phyloP scores from a whole-genome alignment of 257 asterid genomes.

The Ophiorrhiza pumila region DNA sequence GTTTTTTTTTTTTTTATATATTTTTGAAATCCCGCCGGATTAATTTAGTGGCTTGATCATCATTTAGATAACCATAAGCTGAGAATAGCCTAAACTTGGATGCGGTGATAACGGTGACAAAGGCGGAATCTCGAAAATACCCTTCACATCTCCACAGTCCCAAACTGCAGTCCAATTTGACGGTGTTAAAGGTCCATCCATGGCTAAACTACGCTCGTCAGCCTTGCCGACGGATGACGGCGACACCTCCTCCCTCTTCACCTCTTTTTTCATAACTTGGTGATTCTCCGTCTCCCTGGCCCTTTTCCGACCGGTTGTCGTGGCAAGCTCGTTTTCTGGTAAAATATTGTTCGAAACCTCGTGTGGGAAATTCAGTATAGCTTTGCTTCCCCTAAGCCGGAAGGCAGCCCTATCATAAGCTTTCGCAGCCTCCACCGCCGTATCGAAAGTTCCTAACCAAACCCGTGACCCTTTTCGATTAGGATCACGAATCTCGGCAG shows the following conservation, averaged over 20 bases:
- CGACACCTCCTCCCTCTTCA: slow-evolving; percentile 35
- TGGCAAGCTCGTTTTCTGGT: slow-evolving; percentile 23
- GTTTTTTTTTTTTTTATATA: neutral
- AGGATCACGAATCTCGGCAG: slow-evolving; percentile 44
- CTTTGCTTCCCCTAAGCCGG: slow-evolving; percentile 43
- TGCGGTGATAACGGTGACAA: slow-evolving; percentile 66
- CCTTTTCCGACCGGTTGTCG: slow-evolving; percentile 43
- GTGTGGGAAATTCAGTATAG: slow-evolving; percentile 56
- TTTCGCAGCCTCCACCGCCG: slow-evolving; percentile 40
- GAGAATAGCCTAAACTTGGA: slow-evolving; percentile 34
- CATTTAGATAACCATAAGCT: slow-evolving; percentile 31
- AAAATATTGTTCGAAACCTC: slow-evolving; percentile 43
- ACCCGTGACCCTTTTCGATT: slow-evolving; percentile 39
- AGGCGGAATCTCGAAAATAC: slow-evolving; percentile 83
- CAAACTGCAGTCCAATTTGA: slow-evolving; percentile 81
- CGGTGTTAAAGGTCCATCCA: slow-evolving; percentile 70
- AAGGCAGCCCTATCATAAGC: slow-evolving; percentile 48
- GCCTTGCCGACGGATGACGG: neutral
- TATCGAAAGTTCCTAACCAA: slow-evolving; percentile 44
- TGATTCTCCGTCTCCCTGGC: slow-evolving; percentile 32
- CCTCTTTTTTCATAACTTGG: slow-evolving; percentile 33
- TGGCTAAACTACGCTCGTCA: slow-evolving; percentile 20
- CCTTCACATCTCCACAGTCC: slow-evolving; percentile 67
- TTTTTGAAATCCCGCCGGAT: too few relatives aligned
- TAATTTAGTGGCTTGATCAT: too few relatives aligned